phyloP scores from a whole-genome alignment of 805 yeast species.

The Candida cerambycidarum region DNA sequence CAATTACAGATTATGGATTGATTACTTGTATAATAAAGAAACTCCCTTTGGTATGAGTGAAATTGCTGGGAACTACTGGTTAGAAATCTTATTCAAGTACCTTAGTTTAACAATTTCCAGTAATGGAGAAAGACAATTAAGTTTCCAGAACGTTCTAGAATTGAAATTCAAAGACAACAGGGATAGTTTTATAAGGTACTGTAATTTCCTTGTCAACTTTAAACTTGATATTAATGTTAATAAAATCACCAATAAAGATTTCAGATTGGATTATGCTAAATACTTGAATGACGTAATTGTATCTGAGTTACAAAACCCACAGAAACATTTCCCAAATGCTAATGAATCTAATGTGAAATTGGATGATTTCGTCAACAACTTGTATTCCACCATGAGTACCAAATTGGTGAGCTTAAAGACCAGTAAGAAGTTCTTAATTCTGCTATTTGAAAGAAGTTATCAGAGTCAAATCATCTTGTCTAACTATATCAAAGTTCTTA shows the following conservation, averaged over 20 bases:
- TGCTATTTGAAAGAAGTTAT: constrained; percentile 31
- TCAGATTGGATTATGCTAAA: constrained; percentile 26
- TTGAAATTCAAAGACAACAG: constrained; percentile 26
- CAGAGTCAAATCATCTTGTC: constrained; percentile 37
- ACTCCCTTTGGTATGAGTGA: constrained; percentile 27
- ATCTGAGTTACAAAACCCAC: constrained; percentile 13
- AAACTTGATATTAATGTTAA: constrained; percentile 14
- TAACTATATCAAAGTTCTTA: constrained; percentile 29
- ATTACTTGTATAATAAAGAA: constrained; percentile 24
- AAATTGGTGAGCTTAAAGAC: constrained; percentile 23
- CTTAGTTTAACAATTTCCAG: constrained; percentile 19
- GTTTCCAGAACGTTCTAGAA: constrained; percentile 16
- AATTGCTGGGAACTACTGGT: constrained; percentile 37
- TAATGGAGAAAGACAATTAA: constrained; percentile 19
- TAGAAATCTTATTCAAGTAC: constrained; percentile 24
- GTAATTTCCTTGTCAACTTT: constrained; percentile 25
- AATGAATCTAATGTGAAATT: constrained; percentile 17
- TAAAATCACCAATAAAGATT: constrained; percentile 13
- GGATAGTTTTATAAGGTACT: constrained; percentile 24
- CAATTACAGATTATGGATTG: constrained; percentile 26
- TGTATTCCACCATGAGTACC: constrained; percentile 30
- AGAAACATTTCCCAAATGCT: constrained; percentile 32
- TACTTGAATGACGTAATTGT: constrained; percentile 23
- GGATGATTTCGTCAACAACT: constrained; percentile 28
- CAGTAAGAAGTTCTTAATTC: constrained; percentile 31